Evolutionary conservation across 805 yeast genomes (phyloP).

Genomic region (Yarrowia alimentaria): DNA sequence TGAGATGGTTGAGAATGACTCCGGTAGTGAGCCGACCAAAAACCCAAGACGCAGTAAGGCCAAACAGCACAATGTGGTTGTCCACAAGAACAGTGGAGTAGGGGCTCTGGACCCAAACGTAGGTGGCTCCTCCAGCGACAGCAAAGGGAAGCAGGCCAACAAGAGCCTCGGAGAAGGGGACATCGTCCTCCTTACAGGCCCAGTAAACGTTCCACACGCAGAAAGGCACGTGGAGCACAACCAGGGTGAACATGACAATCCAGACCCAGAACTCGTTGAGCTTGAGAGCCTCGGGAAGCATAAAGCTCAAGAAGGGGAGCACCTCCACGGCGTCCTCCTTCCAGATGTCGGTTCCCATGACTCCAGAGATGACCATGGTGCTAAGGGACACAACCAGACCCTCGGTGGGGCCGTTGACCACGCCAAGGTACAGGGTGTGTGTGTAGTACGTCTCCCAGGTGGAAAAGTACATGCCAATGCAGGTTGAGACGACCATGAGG

Average conservation of each 20-base stretch:
- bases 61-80: conserved; percentile 63
- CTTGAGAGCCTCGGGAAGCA: conserved; percentile 27
- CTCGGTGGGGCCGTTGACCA: conserved; percentile 93
- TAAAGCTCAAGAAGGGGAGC: conserved; percentile 29
- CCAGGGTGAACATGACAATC: conserved; percentile 36
- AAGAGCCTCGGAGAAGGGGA: conserved; percentile 41
- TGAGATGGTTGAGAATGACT: conserved; percentile 77
- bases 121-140: conserved; percentile 51
- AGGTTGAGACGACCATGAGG: conserved; percentile 71
- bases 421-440: conserved; percentile 75
- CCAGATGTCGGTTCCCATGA: conserved; percentile 61
- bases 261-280: conserved; percentile 39
- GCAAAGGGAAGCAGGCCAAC: conserved; percentile 70
- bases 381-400: conserved; percentile 70
- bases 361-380: conserved; percentile 62
- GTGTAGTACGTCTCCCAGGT: conserved; percentile 97
- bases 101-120: conserved; percentile 46
- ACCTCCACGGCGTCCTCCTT: conserved; percentile 36
- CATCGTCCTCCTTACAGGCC: conserved; percentile 48
- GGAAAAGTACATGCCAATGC: conserved; percentile 56
- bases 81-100: conserved; percentile 49
- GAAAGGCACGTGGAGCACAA: conserved; percentile 61
- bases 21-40: conserved; percentile 74
- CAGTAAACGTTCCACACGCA: conserved; percentile 51
- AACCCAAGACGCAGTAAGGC: conserved; percentile 73